Evolutionary conservation across 129 eudicot species (phyloP), one percentile per base, ranked within the genome.

Genomic region (Rutidosis leptorrhynchoides): DNA sequence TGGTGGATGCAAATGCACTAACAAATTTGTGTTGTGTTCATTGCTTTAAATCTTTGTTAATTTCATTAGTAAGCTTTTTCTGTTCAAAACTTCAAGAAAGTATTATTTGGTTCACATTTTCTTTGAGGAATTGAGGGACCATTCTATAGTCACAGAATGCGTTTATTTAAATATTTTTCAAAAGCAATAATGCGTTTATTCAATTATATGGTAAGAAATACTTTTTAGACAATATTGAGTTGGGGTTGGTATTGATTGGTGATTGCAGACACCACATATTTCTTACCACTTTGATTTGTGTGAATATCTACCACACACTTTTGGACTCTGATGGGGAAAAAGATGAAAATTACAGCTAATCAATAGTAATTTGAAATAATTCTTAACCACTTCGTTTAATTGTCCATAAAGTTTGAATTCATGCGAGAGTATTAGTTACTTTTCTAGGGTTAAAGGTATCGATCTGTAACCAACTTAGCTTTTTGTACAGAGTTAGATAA

Each of bases 201-300:
- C 46, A 40, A 0, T 10, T 11, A 40, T 40, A 40, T 12, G 46
- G 46, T 40, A 40, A 40, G 46, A 40, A 40, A 40, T 10, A 11
- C 16, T 12, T 40, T 40, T 8, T 30, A 5, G 9, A 40, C n/a
- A 54, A 54, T n/a, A 10, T 8, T 54, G 29, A 22, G 59, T 54
- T 22, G 59, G 59, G 58, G 59, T 54, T 58, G 40, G 32, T 26
- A 15, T 22, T 55, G 61, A 24, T 55, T 55, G 61, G 29, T 55
- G 5, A 24, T 3, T 55, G 61, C 61, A 24, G 12, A 24, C 19
- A 23, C 6, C 29, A 57, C 32, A 28, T 26, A 4, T 57, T 57
- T 25, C 62, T 7, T 56, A 56, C 33, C 62, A 5, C 9, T 23
- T 25, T 26, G 17, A 56, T 12, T 56, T 56, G 33, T 15, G 37